Conservation (phyloP, 352 stramenopile genomes). For the Phytophthora vignae region DNA sequence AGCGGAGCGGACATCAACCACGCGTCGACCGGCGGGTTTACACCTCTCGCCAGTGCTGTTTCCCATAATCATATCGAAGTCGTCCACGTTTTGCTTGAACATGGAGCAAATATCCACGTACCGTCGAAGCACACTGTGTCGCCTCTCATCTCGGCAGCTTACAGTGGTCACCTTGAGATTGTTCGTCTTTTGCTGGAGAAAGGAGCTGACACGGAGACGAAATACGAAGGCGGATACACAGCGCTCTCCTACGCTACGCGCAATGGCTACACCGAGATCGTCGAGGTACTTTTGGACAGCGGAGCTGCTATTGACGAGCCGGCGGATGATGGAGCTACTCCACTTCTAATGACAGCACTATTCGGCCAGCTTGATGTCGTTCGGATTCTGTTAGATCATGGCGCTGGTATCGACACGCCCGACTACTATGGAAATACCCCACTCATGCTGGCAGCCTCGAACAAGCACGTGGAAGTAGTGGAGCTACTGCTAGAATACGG, state of each 20-base stretch:
- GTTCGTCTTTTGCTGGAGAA: background rate
- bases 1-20: background rate
- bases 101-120: background rate
- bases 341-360: slow-evolving; percentile 6
- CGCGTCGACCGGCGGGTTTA: background rate
- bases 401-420: slow-evolving; percentile 2
- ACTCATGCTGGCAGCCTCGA: slow-evolving; percentile 12
- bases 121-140: background rate
- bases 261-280: background rate
- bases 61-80: background rate
- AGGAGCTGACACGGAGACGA: background rate
- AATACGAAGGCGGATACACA: background rate
- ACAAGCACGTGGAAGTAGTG: slow-evolving; percentile 2
- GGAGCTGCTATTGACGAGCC: background rate
- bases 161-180: background rate
- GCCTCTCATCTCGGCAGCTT: background rate
- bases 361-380: slow-evolving; percentile 8
- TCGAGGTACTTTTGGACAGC: background rate
- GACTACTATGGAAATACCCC: slow-evolving; percentile 9
- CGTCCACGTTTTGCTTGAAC: background rate
- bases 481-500: slow-evolving; percentile 4
- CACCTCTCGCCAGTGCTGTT: slow-evolving; percentile 2
- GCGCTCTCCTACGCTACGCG: background rate
- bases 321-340: slow-evolving; percentile 9
- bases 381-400: slow-evolving; percentile 4